Base-by-base conservation (phyloP, 495 filamentous ascomycete species). In the Daldinia grandis region DNA sequence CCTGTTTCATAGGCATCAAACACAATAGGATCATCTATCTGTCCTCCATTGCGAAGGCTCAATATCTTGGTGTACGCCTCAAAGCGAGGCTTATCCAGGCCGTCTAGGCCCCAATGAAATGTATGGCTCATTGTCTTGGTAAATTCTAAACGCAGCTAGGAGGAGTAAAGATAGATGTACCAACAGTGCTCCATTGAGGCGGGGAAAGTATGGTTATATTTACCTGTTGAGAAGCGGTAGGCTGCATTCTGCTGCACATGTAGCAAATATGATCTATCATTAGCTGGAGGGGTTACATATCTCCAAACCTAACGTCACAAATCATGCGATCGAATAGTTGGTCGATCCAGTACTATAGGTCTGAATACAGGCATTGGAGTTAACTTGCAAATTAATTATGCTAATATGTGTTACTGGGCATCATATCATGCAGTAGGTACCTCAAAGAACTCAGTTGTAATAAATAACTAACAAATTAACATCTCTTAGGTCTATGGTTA, bases 1-100 rank as follows among this genome's bases (percentile, higher is more conserved):
- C 9, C 30, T 37, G 1, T 30, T 21, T 21, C n/a, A 30, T 4
- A 21, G n/a, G 53, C 5, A n/a, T 35, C 53, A 17, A 37, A 57
- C 15, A 15, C 21, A 12, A 30, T 57, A 24, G 9, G 17, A 17
- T 57, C 53, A 30, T 17, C 31, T 35, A n/a, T 30, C 10, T 57
- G 53, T 17, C 53, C 53, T 14, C 53, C 31, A 25, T 57, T 33
- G 28, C 53, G 53, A 57, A 57, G 53, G 10, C 53, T 57, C 53
- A 57, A 37, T 33, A 57, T 30, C 31, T 57, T 57, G 9, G n/a
- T 57, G 19, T 57, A 57, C 0, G 53, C 53, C 10, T 57, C 53
- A n/a, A 57, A 57, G 2, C 53, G 27, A 21, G 53, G 15, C 30
- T 57, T 57, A 37, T 57, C 19, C 3, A 57, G 30, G 30, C 30